Conservation (phyloP, 2,329 filamentous ascomycete species). For the Penicillium concentricum region DNA sequence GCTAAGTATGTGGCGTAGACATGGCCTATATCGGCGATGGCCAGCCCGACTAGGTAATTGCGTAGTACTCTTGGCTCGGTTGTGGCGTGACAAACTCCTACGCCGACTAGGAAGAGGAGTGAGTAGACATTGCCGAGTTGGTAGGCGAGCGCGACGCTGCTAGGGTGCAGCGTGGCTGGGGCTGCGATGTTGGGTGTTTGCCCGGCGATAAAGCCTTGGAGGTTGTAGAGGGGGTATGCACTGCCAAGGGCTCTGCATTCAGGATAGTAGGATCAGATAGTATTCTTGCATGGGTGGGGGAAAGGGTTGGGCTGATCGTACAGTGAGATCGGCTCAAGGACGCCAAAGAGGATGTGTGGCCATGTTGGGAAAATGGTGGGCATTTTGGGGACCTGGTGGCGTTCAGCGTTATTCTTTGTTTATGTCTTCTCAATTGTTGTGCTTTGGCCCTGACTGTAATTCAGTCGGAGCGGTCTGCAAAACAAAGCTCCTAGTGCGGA, state of each 20-base stretch:
- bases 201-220: conserved; percentile 63
- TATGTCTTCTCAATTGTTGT: background rate
- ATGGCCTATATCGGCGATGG: conserved; percentile 66
- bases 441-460: background rate
- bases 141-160: conserved; percentile 58
- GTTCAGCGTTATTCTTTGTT: background rate
- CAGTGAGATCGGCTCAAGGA: conserved; percentile 69
- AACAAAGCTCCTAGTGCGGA: background rate
- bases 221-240: conserved; percentile 55
- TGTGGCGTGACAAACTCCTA: conserved; percentile 64
- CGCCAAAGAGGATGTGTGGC: conserved; percentile 65
- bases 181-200: conserved; percentile 52
- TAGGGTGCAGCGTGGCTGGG: conserved; percentile 30
- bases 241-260: conserved; percentile 58
- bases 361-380: conserved; percentile 59
- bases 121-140: conserved; percentile 71
- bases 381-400: conserved; percentile 17
- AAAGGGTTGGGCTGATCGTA: conserved; percentile 39
- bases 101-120: conserved; percentile 62
- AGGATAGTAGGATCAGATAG: conserved; percentile 4
- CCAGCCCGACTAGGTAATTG: conserved; percentile 65
- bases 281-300: background rate
- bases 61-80: conserved; percentile 65
- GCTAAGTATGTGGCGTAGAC: conserved; percentile 60
- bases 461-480: background rate